A percentile compares a stretch with the other conserved stretches of the same genome.
Evolutionary conservation across 1,139 yeast genomes (phyloP).

Genomic region (Saccharomyces hybrid): DNA sequence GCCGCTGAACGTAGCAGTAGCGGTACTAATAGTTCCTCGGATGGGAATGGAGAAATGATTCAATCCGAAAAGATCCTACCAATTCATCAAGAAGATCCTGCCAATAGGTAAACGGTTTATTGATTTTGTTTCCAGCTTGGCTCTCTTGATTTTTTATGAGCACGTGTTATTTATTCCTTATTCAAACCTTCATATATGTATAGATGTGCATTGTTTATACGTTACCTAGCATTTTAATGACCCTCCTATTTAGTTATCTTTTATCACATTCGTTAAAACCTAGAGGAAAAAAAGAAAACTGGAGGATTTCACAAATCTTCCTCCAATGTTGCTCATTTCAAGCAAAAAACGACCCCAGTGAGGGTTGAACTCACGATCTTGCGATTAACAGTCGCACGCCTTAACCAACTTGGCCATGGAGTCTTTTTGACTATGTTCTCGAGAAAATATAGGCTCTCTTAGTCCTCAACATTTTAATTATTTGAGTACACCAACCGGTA

Average conservation of each 20-base stretch:
- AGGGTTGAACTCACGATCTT: conserved; percentile 29
- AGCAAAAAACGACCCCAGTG: conserved; percentile 18
- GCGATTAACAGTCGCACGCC: conserved; percentile 30
- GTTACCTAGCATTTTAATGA: neutral
- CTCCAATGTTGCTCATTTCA: neutral
- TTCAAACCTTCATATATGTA: neutral
- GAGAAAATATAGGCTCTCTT: too few relatives aligned
- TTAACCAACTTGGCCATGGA: conserved; percentile 27
- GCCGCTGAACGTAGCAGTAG: neutral
- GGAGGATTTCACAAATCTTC: neutral
- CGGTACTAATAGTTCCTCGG: neutral
- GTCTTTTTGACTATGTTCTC: conserved; percentile 7
- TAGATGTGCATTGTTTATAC: conserved; percentile 4
- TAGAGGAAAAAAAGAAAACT: too few relatives aligned
- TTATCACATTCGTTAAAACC: neutral
- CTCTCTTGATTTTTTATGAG: neutral
- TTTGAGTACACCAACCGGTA: too few relatives aligned
- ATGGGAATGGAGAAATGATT: neutral
- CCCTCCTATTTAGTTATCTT: neutral
- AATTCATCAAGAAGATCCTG: conserved; percentile 5
- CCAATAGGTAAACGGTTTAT: neutral
- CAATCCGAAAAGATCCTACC: neutral
- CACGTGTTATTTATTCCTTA: conserved; percentile 3
- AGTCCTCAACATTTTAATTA: too few relatives aligned
- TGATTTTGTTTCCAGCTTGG: neutral